Evolutionary conservation across 1,284 basidiomycete genomes (phyloP).

Genomic region (Vanrija sp.): DNA sequence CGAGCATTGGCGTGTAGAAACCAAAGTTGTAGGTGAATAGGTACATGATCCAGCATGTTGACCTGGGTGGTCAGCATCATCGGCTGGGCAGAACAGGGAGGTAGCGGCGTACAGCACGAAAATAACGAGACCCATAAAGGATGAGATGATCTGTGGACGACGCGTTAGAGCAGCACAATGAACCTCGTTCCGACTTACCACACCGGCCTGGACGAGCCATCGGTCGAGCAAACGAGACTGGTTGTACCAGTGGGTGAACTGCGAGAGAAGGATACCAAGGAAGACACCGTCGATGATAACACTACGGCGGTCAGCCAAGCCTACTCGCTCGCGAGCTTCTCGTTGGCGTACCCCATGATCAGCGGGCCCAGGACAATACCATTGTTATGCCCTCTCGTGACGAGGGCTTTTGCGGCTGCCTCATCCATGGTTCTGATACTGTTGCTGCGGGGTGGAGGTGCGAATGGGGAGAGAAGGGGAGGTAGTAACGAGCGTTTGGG

Average conservation of each 20-base stretch:
- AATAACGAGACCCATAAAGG: not conserved
- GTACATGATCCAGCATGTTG: constrained; percentile 5
- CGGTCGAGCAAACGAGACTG: constrained; percentile 10
- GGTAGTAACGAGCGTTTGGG: too few relatives aligned
- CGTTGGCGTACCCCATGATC: too few relatives aligned
- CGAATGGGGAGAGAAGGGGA: too few relatives aligned
- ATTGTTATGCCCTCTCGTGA: too few relatives aligned
- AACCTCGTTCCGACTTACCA: constrained; percentile 5
- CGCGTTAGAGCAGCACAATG: not conserved
- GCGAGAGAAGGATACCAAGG: constrained; percentile 8
- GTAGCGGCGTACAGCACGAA: constrained; percentile 1
- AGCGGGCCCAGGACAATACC: too few relatives aligned
- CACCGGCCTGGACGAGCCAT: not conserved
- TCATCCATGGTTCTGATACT: too few relatives aligned
- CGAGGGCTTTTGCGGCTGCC: too few relatives aligned
- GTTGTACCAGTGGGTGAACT: constrained; percentile 9
- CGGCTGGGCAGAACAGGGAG: too few relatives aligned
- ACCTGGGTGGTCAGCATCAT: not conserved
- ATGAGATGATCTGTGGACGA: not conserved
- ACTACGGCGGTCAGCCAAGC: too few relatives aligned
- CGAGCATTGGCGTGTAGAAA: constrained; percentile 1
- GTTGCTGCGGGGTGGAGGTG: too few relatives aligned
- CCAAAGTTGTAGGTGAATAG: constrained; percentile 16
- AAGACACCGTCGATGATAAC: not conserved
- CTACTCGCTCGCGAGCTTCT: too few relatives aligned